Evolutionary conservation across 768 basidiomycete genomes (phyloP), one percentile per base, ranked within the genome.

Genomic region (Kwoniella sp.): DNA sequence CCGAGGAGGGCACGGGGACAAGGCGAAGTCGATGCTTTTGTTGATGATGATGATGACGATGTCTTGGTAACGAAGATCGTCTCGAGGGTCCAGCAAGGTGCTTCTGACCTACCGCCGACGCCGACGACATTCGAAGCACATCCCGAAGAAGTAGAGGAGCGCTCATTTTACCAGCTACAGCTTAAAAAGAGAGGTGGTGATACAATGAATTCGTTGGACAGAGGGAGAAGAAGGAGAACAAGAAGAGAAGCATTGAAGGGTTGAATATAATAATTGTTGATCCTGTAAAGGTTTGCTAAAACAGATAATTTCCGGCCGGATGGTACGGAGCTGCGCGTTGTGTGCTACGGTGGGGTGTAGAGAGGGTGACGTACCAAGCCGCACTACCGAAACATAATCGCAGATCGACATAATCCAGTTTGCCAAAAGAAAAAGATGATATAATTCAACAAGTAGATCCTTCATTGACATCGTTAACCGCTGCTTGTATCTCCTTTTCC

Each of bases 341-440:
- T n/a, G n/a, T n/a, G n/a, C n/a, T n/a, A n/a, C n/a, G n/a, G n/a
- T n/a, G n/a, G n/a, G n/a, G n/a, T n/a, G n/a, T n/a, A n/a, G n/a
- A n/a, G n/a, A n/a, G n/a, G 40, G 40, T 44, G 40, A 44, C 40
- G 40, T 44, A 44, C 40, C 40, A 44, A 44, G 40, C 17, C 4
- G 10, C 40, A 9, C 40, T 44, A 19, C 40, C 40, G 40, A 44
- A 44, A 3, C 40, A 10, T 9, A 44, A 9, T 19, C 4, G 3
- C 40, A 44, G 40, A 33, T 33, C 40, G 40, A 44, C 40, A 44
- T 33, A 33, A n/a, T n/a, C n/a, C n/a, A n/a, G n/a, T n/a, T n/a
- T n/a, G n/a, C n/a, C 13, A 13, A 33, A 33, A 33, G 5, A 13
- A 33, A 33, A 33, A 33, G 13, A 33, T 6, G 13, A 13, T 33